These are phyloP conservation scores for Entrophospora sp. DNA, from an alignment of 192 early-diverging fungal species.

Conservation along the genomic window DNA sequence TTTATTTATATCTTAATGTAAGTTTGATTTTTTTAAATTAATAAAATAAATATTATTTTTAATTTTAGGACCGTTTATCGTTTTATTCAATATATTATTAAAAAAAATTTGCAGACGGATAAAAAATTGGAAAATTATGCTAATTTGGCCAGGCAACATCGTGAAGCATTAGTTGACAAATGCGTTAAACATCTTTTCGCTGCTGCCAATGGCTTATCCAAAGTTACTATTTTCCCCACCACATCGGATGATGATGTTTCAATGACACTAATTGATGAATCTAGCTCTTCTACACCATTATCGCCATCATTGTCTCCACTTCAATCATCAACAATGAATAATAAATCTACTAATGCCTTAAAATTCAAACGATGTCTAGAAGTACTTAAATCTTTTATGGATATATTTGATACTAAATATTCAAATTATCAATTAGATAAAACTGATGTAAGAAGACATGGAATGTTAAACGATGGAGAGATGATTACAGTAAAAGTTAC, in stretches of 20 bases:
- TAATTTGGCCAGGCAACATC: slow-evolving; percentile 22
- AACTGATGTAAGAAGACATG: slow-evolving; percentile 16
- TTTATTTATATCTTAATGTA: slow-evolving; percentile 23
- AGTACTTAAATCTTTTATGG: slow-evolving; percentile 33
- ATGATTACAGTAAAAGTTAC: slow-evolving; percentile 33
- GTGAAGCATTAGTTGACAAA: slow-evolving; percentile 32
- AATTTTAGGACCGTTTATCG: neutral
- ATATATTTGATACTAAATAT: slow-evolving; percentile 20
- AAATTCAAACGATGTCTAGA: slow-evolving; percentile 37
- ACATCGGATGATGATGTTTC: neutral
- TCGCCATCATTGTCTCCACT: too few relatives aligned
- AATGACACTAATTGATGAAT: neutral
- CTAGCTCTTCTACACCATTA: too few relatives aligned
- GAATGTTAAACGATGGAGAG: slow-evolving; percentile 33
- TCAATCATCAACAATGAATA: neutral
- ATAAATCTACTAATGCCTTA: slow-evolving; percentile 18
- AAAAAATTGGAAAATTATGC: slow-evolving; percentile 16
- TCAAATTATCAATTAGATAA: slow-evolving; percentile 18
- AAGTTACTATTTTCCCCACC: neutral
- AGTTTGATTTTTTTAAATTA: too few relatives aligned
- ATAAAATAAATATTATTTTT: too few relatives aligned
- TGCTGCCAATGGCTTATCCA: slow-evolving; percentile 19
- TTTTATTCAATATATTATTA: neutral
- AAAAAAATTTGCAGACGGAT: slow-evolving; percentile 21
- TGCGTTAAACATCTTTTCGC: slow-evolving; percentile 31